These are phyloP conservation scores for Fusarium dimerum DNA, from an alignment of 2,329 filamentous ascomycete species.

Conservation along the genomic window DNA sequence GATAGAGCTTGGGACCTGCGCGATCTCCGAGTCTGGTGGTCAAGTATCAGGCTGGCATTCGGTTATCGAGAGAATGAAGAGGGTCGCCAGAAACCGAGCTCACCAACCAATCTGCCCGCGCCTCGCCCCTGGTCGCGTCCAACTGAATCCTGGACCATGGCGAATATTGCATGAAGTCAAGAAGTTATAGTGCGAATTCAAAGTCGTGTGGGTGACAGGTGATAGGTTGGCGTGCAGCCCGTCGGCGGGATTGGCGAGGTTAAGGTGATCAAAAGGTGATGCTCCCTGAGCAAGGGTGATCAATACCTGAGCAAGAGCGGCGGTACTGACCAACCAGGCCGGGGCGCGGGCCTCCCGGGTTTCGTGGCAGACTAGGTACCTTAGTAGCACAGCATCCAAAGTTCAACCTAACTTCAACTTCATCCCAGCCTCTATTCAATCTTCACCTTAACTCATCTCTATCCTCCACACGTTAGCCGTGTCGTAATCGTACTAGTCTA, in stretches of 20 bases:
- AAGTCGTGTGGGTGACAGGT: background rate
- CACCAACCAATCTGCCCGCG: background rate
- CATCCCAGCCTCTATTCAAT: no score
- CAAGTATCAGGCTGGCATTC: background rate
- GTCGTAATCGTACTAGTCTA: background rate
- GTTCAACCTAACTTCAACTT: background rate
- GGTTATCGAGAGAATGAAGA: background rate
- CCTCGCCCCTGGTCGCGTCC: background rate
- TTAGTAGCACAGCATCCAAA: background rate
- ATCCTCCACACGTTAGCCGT: no score
- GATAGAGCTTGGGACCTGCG: no score
- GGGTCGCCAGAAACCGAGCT: background rate
- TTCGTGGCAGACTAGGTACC: background rate
- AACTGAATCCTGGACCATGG: background rate
- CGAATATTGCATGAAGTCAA: background rate
- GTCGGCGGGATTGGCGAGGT: background rate
- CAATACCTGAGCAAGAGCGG: constrained; percentile 5
- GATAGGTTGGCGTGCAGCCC: background rate
- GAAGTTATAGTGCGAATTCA: background rate
- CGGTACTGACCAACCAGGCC: constrained; percentile 1
- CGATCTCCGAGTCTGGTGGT: background rate
- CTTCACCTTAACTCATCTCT: no score
- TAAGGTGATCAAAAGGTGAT: background rate
- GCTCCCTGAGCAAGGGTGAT: constrained; percentile 1
- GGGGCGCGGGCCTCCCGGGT: background rate